Base-by-base conservation (phyloP, 176 grass and related monocot species). In the Alloteropsis semialata region DNA sequence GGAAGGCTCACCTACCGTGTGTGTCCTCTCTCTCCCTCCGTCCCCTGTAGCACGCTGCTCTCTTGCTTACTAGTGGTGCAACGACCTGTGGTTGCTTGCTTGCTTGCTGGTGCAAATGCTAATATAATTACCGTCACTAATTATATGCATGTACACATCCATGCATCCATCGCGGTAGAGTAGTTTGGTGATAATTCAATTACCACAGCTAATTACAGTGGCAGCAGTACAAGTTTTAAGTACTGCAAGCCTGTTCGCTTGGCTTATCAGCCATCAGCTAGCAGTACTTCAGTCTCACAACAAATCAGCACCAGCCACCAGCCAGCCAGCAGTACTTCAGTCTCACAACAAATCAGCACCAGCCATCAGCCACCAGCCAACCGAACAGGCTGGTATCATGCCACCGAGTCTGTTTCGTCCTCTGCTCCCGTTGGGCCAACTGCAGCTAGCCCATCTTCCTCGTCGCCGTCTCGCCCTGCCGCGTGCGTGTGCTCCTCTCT, bases 1-100 rank as follows among this genome's bases (percentile, higher is more conserved):
- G 27, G 89, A 75, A 67, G 50, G 41, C 87, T 91, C 83, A 97
- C 94, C 94, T 73, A 97, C 84, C 91, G 69, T 81, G 77, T 80
- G 45, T 85, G 38, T 44, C 21, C 33, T 36, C 36, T 28, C 42
- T 74, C 43, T 39, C 70, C 25, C 5, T 41, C 69, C 18, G 14
- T 69, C 78, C 50, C 69, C 75, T 59, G 57, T 53, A 33, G 51
- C 74, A 64, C 62, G 5, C 65, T 1, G 69, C 38, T n/a, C n/a
- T n/a, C n/a, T 49, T 12, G 10, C 4, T 72, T 81, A 49, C 80
- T 73, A 10, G 74, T 77, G 19, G 55, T 36, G 60, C 76, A 61
- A 43, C 78, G 58, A 22, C 68, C 17, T 6, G 69, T 60, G 59
- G 30, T 80, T 74, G 81, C 56, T 74, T 73, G 46, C 32, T 57